Evolutionary conservation across 495 filamentous ascomycete genomes (phyloP).

Genomic region (Staphylotrichum longicolle): DNA sequence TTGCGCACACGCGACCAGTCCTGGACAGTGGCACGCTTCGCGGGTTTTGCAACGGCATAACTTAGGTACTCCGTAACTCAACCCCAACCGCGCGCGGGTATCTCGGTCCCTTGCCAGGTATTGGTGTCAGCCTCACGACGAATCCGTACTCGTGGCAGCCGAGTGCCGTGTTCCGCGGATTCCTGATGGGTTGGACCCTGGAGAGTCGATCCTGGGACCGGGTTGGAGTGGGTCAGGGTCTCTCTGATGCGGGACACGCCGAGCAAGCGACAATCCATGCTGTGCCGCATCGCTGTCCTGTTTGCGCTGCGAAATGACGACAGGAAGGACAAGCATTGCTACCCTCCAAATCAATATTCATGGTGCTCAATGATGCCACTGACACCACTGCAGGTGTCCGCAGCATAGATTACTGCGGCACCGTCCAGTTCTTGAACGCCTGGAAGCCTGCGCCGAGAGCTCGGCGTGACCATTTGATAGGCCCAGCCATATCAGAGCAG

Average conservation of each 20-base stretch:
- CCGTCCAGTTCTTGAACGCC: not conserved
- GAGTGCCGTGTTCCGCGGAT: not conserved
- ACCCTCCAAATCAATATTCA: not conserved
- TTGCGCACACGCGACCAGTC: too few relatives aligned
- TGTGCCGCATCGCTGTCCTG: slow-evolving; percentile 1
- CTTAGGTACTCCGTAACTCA: not conserved
- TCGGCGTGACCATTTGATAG: not conserved
- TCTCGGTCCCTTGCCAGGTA: not conserved
- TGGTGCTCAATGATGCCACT: not conserved
- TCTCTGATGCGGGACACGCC: not conserved
- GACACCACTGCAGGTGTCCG: not conserved
- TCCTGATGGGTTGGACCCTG: slow-evolving; percentile 6
- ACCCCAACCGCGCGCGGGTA: too few relatives aligned
- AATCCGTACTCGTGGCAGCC: not conserved
- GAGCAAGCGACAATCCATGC: slow-evolving; percentile 1
- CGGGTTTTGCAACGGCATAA: too few relatives aligned
- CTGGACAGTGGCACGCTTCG: too few relatives aligned
- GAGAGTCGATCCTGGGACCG: not conserved
- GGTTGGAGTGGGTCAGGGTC: not conserved
- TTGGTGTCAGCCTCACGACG: not conserved
- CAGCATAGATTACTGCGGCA: not conserved
- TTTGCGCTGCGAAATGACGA: slow-evolving; percentile 2
- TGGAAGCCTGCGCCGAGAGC: too few relatives aligned
- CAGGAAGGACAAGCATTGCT: not conserved
- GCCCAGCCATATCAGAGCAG: not conserved